Percentiles rank a stretch among this genome's conserved stretches.
Evolutionary conservation across 768 basidiomycete species (phyloP).

Genomic region (Hydnomerulius pinastri): DNA sequence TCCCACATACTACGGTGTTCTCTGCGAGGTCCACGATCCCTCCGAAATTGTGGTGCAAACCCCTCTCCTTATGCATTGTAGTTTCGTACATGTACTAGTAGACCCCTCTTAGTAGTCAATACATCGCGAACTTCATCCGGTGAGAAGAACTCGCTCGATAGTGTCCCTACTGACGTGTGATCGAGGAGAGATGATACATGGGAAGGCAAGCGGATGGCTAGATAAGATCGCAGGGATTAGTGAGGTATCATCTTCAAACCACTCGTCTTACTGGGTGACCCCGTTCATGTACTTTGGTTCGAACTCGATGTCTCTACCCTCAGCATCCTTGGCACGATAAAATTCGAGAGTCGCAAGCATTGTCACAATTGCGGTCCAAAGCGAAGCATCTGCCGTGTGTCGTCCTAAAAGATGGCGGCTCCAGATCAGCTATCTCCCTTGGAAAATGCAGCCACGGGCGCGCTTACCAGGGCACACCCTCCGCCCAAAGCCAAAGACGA

Average conservation of each 20-base stretch:
- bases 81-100: too few species aligned
- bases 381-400: slow-evolving; percentile 6
- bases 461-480: neutral
- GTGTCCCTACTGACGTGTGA: slow-evolving; percentile 1
- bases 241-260: neutral
- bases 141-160: too few species aligned
- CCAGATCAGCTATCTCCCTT: neutral
- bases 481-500: slow-evolving; percentile 8
- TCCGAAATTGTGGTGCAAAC: too few species aligned
- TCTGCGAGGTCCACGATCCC: too few species aligned
- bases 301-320: slow-evolving; percentile 12
- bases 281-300: slow-evolving; percentile 4
- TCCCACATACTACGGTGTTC: too few species aligned
- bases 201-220: slow-evolving; percentile 3
- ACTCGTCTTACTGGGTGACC: slow-evolving; percentile 3
- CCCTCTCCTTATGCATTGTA: too few species aligned
- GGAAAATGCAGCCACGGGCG: neutral
- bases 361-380: slow-evolving; percentile 9
- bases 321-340: slow-evolving; percentile 1
- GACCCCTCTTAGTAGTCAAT: too few species aligned
- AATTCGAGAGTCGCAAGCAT: slow-evolving; percentile 12
- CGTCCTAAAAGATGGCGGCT: slow-evolving; percentile 1
- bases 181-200: slow-evolving; percentile 4
- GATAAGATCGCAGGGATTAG: neutral
- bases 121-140: too few species aligned